phyloP scores from a whole-genome alignment of 129 eudicot species.

The Gnaphalium uliginosum region DNA sequence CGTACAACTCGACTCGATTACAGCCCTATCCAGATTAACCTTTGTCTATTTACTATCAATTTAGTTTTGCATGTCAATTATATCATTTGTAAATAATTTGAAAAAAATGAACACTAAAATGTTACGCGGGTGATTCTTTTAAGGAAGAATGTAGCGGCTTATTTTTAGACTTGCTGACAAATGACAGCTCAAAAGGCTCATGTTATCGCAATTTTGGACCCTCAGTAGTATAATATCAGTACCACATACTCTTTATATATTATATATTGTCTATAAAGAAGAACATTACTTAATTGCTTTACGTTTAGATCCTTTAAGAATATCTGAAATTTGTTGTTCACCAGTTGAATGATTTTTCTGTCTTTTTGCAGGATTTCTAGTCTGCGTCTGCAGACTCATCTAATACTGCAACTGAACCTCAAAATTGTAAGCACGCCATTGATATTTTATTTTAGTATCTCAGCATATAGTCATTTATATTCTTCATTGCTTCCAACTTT shows the following conservation, averaged over 20 bases:
- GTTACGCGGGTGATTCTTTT: not conserved
- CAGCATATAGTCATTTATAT: not conserved
- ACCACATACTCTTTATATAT: not conserved
- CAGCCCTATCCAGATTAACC: no score
- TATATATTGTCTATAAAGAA: not conserved
- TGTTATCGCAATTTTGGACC: not conserved
- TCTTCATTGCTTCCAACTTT: not conserved
- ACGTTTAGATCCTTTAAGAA: not conserved
- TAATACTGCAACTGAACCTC: conserved; percentile 5
- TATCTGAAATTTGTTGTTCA: not conserved
- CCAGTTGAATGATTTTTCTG: not conserved
- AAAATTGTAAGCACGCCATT: conserved; percentile 6
- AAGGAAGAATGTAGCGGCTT: not conserved
- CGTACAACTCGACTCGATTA: no score
- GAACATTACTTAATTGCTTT: not conserved
- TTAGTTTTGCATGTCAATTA: not conserved
- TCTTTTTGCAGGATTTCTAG: conserved; percentile 1
- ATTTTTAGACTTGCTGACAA: not conserved
- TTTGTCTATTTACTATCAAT: not conserved
- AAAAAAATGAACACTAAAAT: not conserved
- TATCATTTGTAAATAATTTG: not conserved
- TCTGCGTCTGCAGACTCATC: not conserved
- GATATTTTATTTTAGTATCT: not conserved
- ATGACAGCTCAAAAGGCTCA: not conserved
- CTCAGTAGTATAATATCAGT: not conserved